Evolutionary conservation across 2,329 filamentous ascomycete species (phyloP), one percentile per base, ranked within the genome.

Genomic region (Xylaria sp.): DNA sequence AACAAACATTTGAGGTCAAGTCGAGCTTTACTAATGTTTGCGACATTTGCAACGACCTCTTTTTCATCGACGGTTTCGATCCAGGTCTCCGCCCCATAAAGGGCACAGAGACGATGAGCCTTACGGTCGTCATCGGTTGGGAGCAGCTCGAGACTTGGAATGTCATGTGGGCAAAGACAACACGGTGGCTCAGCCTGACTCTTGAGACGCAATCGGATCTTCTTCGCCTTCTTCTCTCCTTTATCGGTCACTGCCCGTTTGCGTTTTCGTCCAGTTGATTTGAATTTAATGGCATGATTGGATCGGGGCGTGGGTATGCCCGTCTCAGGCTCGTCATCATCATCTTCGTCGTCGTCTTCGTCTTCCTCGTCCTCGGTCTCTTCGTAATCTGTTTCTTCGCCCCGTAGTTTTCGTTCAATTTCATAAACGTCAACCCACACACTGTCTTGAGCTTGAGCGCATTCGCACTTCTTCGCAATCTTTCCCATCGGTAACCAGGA

Each of bases 341-440:
- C 85, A 0, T 88, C 86, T 0, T 87, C 90, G 6, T 91, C 88
- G 1, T 88, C 84, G 1, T 91, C 88, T 6, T 92, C 32, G 32
- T 35, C 91, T 1, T 91, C 90, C 35, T 90, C 88, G 3, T 92
- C 90, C 44, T 93, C 91, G 0, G 91, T 92, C 74, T 93, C 91
- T 77, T 94, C 92, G 74, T 92, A 93, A 74, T 94, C 93, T 5
- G 93, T 93, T 66, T 93, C 91, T 78, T 98, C 94, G 51, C 96
- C 96, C 60, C 94, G 89, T 55, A 98, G 82, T 79, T 97, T 98
- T 69, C 96, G 93, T 81, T 99, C 94, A 66, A 99, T 97, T 76
- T 98, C 96, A 67, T 93, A 91, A 3, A 98, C 94, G 77, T 99
- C 94, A 62, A 99, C 94, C 94, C 97, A 99, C 3, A 99, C 96